Conservation (phyloP, 306 rosid species). For the Casuarina glauca region DNA sequence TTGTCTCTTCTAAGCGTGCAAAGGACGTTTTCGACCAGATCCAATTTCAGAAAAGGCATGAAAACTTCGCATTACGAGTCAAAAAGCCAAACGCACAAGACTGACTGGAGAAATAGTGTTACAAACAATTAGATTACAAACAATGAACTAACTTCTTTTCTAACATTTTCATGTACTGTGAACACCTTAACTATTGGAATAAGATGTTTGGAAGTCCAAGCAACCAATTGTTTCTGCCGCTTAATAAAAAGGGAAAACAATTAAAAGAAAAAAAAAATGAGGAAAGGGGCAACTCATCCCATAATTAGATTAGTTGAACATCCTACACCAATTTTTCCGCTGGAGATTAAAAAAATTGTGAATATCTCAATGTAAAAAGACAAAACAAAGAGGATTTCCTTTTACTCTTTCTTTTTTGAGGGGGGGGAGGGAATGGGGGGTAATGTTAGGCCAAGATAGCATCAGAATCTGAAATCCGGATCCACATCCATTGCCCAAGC, state of each 20-base stretch:
- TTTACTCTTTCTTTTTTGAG: neutral
- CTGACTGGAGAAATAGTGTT: neutral
- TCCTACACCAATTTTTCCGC: constrained; percentile 57
- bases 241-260: neutral
- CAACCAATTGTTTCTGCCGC: constrained; percentile 13
- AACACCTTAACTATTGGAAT: neutral
- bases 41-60: no score
- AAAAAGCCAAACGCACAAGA: no score
- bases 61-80: no score
- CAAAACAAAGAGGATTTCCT: constrained; percentile 15
- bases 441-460: constrained; percentile 20
- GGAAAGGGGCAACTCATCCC: constrained; percentile 49
- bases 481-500: constrained; percentile 96
- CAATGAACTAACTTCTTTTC: neutral
- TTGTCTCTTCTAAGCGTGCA: no score
- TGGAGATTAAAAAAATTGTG: constrained; percentile 24
- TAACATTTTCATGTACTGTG: neutral
- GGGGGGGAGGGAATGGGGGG: no score
- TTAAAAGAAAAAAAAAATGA: constrained; percentile 1
- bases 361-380: constrained; percentile 39
- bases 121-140: neutral
- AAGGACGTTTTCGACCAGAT: no score
- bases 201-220: neutral
- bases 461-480: constrained; percentile 93
- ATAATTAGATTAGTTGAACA: constrained; percentile 78